Evolutionary conservation across 148 eudicot species (phyloP), one percentile per base, ranked within the genome.

Genomic region (Camellia lanceoleosa): DNA sequence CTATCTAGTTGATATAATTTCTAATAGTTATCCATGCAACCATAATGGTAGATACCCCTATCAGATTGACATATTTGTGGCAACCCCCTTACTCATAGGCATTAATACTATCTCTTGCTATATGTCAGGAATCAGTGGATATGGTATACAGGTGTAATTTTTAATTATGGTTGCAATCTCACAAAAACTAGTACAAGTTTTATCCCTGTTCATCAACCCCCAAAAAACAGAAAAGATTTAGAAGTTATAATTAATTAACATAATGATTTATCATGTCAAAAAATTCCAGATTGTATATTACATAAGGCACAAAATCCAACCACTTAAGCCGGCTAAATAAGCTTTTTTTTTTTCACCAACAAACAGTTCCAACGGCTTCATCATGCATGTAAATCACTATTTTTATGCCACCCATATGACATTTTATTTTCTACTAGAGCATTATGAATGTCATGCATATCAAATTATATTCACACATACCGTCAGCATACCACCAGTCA

Each of bases 401-500:
- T 54, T 73, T 38, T 47, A 73, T 73, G 76, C 62, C 67, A 59
- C 52, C 51, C 7, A 75, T 30, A 41, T 52, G 44, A 55, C 62
- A 23, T 15, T 15, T 54, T 19, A 46, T 11, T 46, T 60, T 46
- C 18, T 5, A 63, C 7, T 23, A 30, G 51, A 12, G 52, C 1
- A 5, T 42, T 19, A 12, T 2, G 43, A 68, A 67, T 30, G 15
- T 3, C 47, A 67, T 11, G 47, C 46, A 67, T 0, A 38, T 5
- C 9, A 23, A 52, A 51, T 12, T 12, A 23, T 5, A 6, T 12
- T 7, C 7, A 15, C 15, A 23, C 75, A 11, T 72, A 72, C 75
- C 75, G 4, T 72, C 75, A 20, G 2, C 75, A 72, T 72, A 72
- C 61, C 75, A 72, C 75, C 75, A 72, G 20, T 90, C 93, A 76